Evolutionary conservation across 2,329 filamentous ascomycete species (phyloP).

Genomic region (Xylaria hypoxylon): DNA sequence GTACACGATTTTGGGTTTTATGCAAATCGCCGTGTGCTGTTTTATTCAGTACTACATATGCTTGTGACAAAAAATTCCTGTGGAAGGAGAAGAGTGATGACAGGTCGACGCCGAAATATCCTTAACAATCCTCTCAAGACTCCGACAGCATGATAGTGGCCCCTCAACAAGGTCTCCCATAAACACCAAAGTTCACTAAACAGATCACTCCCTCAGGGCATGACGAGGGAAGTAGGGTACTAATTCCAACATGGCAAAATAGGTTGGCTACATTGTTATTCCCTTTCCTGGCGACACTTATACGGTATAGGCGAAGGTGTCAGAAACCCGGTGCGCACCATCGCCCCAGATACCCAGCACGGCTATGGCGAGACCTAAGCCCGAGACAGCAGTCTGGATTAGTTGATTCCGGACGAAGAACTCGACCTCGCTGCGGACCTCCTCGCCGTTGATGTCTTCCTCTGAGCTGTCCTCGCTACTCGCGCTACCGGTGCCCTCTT

Average conservation of each 20-base stretch:
- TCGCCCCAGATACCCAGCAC: conserved; percentile 76
- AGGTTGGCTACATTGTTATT: neutral
- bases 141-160: conserved; percentile 20
- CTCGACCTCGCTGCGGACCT: conserved; percentile 68
- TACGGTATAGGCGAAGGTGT: conserved; percentile 37
- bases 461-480: conserved; percentile 57
- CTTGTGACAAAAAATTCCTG: neutral
- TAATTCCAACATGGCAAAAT: conserved; percentile 10
- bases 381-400: conserved; percentile 65
- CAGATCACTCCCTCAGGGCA: neutral
- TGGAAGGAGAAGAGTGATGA: conserved; percentile 3
- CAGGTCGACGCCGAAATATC: conserved; percentile 12
- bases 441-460: conserved; percentile 69
- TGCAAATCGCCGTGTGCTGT: neutral
- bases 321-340: conserved; percentile 54
- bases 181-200: conserved; percentile 22
- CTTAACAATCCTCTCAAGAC: conserved; percentile 28
- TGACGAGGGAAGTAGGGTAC: neutral
- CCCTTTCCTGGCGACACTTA: conserved; percentile 35
- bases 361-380: conserved; percentile 69
- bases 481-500: conserved; percentile 58
- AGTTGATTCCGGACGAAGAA: conserved; percentile 65
- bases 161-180: conserved; percentile 4
- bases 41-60: conserved; percentile 10
- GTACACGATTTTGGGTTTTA: too few species aligned